Evolutionary conservation across 306 rosid species (phyloP), one percentile per base, ranked within the genome.

Genomic region (Malus orientalis): DNA sequence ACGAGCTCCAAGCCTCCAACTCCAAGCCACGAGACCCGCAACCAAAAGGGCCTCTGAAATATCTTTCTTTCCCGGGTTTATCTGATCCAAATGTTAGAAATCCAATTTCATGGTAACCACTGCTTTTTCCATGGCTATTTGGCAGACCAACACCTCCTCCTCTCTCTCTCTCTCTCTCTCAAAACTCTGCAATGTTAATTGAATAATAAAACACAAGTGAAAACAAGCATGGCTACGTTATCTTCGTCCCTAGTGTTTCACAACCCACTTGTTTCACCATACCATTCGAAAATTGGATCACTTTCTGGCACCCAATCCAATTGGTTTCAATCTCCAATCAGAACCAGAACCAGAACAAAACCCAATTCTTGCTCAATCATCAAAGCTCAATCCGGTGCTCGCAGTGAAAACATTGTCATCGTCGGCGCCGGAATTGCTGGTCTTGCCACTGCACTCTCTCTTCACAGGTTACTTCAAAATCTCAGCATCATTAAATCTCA

Each of bases 401-500:
- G 65, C 70, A 87, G 73, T 67, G 87, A 89, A 81, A 85, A 87
- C 16, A 87, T 90, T 18, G 90, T 89, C 40, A 83, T 92, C 19
- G 90, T 92, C 5, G 97, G 97, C 36, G 91, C 78, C 10, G 97
- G 96, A 51, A 90, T 92, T 9, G 93, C 91, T 11, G 96, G 96
- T 61, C 91, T 92, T 58, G 93, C 95, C 64, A 88, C 97, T 4
- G 90, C 96, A 3, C 81, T 92, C 5, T 86, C 97, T 47, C 97
- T 92, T 78, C 96, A 88, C 88, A 84, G 91, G 92, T 87, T 57
- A 22, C 9, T 57, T 40, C 0, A 1, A 40, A 40, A 40, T 18
- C 1, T 33, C 8, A 32, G 23, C 27, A 13, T 57, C 12, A 25
- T 55, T 9, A 32, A 16, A 25, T 30, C 30, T 51, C 16, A 0